Evolutionary conservation across 164 flowering plant genomes (phyloP).

Genomic region (Malania oleifera): DNA sequence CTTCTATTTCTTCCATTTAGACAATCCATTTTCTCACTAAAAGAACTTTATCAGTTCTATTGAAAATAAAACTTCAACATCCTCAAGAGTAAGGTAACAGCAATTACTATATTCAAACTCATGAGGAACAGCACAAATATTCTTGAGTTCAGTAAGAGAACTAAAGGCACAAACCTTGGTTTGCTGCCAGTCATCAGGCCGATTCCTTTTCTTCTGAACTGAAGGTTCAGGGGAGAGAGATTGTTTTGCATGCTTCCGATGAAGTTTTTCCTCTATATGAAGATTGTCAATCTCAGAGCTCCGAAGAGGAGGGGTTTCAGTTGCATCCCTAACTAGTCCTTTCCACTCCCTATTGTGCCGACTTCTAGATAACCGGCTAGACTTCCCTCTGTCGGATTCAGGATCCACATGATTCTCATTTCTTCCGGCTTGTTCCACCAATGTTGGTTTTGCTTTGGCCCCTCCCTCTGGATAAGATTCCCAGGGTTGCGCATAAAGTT

Average conservation of each 20-base stretch:
- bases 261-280: conserved; percentile 31
- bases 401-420: conserved; percentile 28
- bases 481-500: conserved; percentile 45
- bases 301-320: conserved; percentile 53
- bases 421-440: conserved; percentile 18
- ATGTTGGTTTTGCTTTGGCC: conserved; percentile 22
- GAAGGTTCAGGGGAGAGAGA: conserved; percentile 44
- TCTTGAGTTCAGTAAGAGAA: too few species aligned
- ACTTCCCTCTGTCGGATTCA: conserved; percentile 37
- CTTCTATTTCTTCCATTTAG: too few species aligned
- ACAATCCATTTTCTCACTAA: too few species aligned
- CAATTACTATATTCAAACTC: neutral
- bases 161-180: conserved; percentile 34
- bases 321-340: conserved; percentile 45
- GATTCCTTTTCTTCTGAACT: conserved; percentile 40
- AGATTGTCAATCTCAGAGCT: conserved; percentile 37
- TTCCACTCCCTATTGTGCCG: conserved; percentile 63
- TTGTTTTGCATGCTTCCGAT: conserved; percentile 21
- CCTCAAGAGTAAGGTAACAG: too few species aligned
- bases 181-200: conserved; percentile 39
- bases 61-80: too few species aligned
- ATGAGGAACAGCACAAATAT: too few species aligned
- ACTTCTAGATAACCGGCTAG: conserved; percentile 30
- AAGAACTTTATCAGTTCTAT: too few species aligned
- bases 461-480: conserved; percentile 35